These are phyloP conservation scores for Melampsora americana DNA, from an alignment of 1,284 basidiomycete species.

Conservation along the genomic window DNA sequence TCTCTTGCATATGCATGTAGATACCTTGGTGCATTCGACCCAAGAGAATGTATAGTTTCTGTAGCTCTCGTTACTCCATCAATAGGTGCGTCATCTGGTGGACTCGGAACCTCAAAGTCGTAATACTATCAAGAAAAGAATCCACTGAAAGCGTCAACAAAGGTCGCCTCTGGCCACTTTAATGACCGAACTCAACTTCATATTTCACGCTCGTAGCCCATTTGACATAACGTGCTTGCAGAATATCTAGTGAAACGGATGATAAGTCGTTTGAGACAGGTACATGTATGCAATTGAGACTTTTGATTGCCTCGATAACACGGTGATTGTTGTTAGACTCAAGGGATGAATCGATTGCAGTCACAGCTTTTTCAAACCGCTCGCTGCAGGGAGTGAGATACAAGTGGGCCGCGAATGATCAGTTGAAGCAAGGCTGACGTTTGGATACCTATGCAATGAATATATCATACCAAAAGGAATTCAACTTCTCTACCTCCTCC, in stretches of 20 bases:
- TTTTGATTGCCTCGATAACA: constrained; percentile 2
- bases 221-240: neutral
- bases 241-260: neutral
- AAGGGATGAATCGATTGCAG: constrained; percentile 66
- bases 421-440: no score
- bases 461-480: constrained; percentile 52
- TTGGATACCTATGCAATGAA: no score
- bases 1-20: neutral
- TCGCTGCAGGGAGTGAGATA: neutral
- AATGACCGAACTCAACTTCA: neutral
- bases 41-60: neutral
- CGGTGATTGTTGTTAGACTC: constrained; percentile 54
- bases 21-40: neutral
- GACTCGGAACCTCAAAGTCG: constrained; percentile 1
- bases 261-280: constrained; percentile 27
- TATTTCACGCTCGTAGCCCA: neutral
- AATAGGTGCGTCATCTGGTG: neutral
- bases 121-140: neutral
- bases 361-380: constrained; percentile 68
- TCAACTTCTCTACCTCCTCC: constrained; percentile 53
- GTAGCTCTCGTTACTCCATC: neutral
- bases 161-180: no score
- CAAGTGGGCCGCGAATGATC: no score
- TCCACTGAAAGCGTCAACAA: no score
- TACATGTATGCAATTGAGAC: neutral